These are phyloP conservation scores for Arthrobotrys iridis DNA, from an alignment of 2,329 filamentous ascomycete genomes.

Conservation along the genomic window DNA sequence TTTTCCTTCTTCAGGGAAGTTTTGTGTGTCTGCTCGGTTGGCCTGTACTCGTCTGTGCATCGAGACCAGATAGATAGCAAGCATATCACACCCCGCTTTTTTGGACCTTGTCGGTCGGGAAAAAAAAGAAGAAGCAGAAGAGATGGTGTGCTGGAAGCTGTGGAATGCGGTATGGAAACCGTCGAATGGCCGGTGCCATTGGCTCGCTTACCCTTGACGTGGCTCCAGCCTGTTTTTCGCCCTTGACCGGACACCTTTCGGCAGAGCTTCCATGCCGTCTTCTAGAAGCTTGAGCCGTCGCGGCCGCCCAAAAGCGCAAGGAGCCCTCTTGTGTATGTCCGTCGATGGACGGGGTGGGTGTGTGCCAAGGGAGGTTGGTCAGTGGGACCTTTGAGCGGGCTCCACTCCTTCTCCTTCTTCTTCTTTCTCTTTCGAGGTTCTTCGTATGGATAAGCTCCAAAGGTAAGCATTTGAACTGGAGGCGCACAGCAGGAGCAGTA, in stretches of 20 bases:
- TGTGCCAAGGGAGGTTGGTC: neutral
- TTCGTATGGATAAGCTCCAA: too few relatives aligned
- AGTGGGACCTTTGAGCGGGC: neutral
- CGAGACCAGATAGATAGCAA: slow-evolving; percentile 10
- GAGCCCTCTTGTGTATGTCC: neutral
- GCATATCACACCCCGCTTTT: slow-evolving; percentile 44
- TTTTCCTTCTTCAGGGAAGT: neutral
- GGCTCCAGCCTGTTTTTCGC: slow-evolving; percentile 30
- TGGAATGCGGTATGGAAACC: slow-evolving; percentile 54
- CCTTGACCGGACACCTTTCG: slow-evolving; percentile 40
- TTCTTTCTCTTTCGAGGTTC: too few relatives aligned
- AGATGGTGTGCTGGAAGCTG: slow-evolving; percentile 52
- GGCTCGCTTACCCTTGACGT: slow-evolving; percentile 52
- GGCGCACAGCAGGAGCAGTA: too few relatives aligned
- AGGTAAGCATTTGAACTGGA: too few relatives aligned
- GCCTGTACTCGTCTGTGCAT: slow-evolving; percentile 37
- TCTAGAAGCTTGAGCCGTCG: slow-evolving; percentile 48
- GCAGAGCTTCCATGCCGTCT: slow-evolving; percentile 44
- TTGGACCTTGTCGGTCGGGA: slow-evolving; percentile 22
- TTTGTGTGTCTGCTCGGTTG: slow-evolving; percentile 46
- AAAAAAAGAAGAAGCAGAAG: slow-evolving; percentile 32
- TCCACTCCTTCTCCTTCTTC: too few relatives aligned
- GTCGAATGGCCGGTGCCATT: slow-evolving; percentile 41
- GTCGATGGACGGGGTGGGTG: neutral
- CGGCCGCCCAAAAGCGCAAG: slow-evolving; percentile 1